Base-by-base conservation (phyloP, 768 basidiomycete species). In the Mycena vitilis region DNA sequence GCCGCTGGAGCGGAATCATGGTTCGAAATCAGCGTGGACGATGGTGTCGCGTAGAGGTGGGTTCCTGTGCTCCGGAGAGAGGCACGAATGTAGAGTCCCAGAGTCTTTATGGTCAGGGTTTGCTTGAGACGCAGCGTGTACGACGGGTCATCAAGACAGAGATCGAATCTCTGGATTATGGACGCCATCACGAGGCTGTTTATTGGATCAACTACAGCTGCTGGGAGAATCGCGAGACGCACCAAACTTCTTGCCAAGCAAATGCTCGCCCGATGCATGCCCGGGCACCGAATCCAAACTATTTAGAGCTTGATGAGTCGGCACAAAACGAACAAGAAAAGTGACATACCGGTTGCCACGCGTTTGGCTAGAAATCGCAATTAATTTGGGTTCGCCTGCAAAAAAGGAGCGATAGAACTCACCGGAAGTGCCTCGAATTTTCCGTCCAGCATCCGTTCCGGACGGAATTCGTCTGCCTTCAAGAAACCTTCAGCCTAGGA, bases 381-480 rank as follows among this genome's bases (percentile, higher is more conserved):
- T 30, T 5, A 30, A 40, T 40, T 40, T 40, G 40, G 11, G 40
- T 40, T 10, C 11, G 15, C 2, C 15, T 40, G 40, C 11, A 8
- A 40, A 25, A 40, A 23, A 30, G 30, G 30, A 30, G 30, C 30
- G 30, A 30, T 30, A 30, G 30, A 30, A 68, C 59, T 55, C 44
- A 69, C 71, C 1, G 85, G 85, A 10, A 85, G 75, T 12, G 80
- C 78, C 71, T 85, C 84, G 66, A 85, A 87, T 61, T 81, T 81
- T n/a, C 82, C 84, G 63, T 84, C 82, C 42, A 85, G 70, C 83
- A 87, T 83, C 15, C 85, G 78, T 68, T 86, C 85, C 0, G 85
- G 85, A n/a, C 73, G 76, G 75, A 83, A 86, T 59, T 81, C 79
- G 9, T 81, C 73, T 7, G 81, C 85, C 74, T 87, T n/a, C 20